Conservation (phyloP, 208 protist species). For the Novymonas esmeraldas region DNA sequence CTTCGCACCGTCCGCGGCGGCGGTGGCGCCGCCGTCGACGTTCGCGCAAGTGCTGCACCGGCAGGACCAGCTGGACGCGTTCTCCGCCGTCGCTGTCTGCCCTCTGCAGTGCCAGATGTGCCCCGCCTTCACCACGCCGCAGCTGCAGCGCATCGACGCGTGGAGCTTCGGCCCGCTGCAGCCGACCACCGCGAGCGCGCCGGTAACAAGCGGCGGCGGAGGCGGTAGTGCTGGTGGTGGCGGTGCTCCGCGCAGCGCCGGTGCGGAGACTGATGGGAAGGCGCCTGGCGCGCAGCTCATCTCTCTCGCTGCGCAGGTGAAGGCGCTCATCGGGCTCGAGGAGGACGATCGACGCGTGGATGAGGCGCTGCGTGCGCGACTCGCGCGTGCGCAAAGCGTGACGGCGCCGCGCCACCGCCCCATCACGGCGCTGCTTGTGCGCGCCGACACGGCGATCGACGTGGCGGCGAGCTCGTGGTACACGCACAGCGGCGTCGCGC, state of each 20-base stretch:
- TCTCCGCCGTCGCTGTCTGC: conserved; percentile 39
- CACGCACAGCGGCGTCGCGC: not conserved
- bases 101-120: conserved; percentile 47
- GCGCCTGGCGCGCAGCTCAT: not conserved
- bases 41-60: conserved; percentile 19
- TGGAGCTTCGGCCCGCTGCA: conserved; percentile 59
- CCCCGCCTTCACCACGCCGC: conserved; percentile 57
- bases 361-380: not conserved
- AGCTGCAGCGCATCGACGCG: conserved; percentile 57
- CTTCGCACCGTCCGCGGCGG: not conserved
- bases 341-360: not conserved
- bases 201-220: not conserved
- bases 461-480: conserved; percentile 20
- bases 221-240: not conserved
- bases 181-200: conserved; percentile 12
- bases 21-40: not conserved
- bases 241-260: not conserved
- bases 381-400: not conserved
- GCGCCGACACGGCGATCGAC: conserved; percentile 52
- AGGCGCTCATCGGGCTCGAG: not conserved
- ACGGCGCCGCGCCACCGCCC: not conserved
- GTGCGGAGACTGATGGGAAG: not conserved
- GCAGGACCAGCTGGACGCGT: conserved; percentile 24
- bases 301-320: not conserved
- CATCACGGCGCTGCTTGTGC: conserved; percentile 41